Base-by-base conservation (phyloP, 2,329 filamentous ascomycete genomes). In the Cladophialophora carrionii region DNA sequence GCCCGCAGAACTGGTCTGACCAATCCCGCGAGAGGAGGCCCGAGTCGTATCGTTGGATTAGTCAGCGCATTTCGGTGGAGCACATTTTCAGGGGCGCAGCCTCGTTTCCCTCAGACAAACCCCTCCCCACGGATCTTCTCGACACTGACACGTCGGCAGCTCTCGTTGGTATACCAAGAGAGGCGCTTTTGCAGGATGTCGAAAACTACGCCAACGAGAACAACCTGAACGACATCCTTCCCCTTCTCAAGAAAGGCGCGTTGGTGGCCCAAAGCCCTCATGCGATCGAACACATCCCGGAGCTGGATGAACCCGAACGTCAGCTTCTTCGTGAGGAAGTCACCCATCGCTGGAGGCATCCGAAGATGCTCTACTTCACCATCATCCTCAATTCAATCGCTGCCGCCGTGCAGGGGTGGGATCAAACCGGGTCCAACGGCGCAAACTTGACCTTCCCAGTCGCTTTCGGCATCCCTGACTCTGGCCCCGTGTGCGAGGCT, bases 221-320 rank as follows among this genome's bases (percentile, higher is more conserved):
- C 70, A 82, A 82, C 26, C 80, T 92, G 29, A 76, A 78, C 1
- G 84, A 88, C 61, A 82, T 88, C 69, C 77, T 86, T 2, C 77
- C 79, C 3, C 73, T 89, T 17, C 81, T 92, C 58, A 81, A 84
- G 58, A 88, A 88, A 71, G 90, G 89, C 37, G 91, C 90, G 3
- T 81, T 94, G 10, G 84, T 92, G 20, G 90, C 90, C 2, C 89
- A 91, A 74, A 86, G 88, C 70, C 89, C 89, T 0, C 78, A 79
- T 8, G 80, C 82, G 32, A 90, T 84, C 74, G 88, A 90, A 63
- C 79, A 82, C 37, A 82, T 92, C 48, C 78, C 84, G 57, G 83
- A 85, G 10, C 82, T 93, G 1, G 78, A 81, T 61, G 82, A 87
- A 20, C 69, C 71, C 0, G 83, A 84, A 51, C 79, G 78, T 37